Percentiles rank a stretch among this genome's conserved stretches.
phyloP scores from a whole-genome alignment of 495 filamentous ascomycete species.

The Delitschia confertaspora region DNA sequence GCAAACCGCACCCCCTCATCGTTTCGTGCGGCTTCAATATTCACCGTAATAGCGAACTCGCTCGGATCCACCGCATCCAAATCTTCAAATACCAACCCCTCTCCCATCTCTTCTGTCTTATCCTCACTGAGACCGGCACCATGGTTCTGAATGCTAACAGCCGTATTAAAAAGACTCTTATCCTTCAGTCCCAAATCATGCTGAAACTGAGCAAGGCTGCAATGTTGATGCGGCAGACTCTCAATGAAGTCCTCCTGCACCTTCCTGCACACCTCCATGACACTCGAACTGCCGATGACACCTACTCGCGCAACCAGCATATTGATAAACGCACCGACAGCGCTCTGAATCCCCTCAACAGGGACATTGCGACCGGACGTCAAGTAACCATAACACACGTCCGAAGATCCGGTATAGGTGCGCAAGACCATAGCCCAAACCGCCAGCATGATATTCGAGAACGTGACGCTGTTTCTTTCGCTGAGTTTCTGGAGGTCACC shows the following conservation, averaged over 20 bases:
- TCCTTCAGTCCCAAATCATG: conserved; percentile 24
- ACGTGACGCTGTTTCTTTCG: conserved; percentile 16
- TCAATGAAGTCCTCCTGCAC: conserved; percentile 25
- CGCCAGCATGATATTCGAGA: conserved; percentile 17
- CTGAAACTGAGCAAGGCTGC: conserved; percentile 26
- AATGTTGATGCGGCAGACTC: conserved; percentile 26
- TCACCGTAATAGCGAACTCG: conserved; percentile 27
- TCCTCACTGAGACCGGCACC: conserved; percentile 5
- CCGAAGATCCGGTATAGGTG: conserved; percentile 16
- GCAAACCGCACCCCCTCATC: conserved; percentile 22
- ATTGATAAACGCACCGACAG: conserved; percentile 42
- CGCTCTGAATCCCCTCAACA: conserved; percentile 40
- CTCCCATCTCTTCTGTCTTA: conserved; percentile 1
- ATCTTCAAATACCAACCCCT: conserved; percentile 23
- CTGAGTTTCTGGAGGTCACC: conserved; percentile 16
- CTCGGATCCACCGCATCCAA: conserved; percentile 18
- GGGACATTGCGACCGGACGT: conserved; percentile 41
- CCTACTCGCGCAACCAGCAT: conserved; percentile 30
- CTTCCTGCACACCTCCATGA: conserved; percentile 17
- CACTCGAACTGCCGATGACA: conserved; percentile 1
- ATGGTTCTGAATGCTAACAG: conserved; percentile 24
- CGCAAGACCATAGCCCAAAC: conserved; percentile 25
- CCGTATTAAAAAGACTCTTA: conserved; percentile 27
- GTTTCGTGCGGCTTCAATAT: conserved; percentile 19
- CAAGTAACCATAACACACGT: conserved; percentile 26